A percentile compares a stretch with the other conserved stretches of the same genome.
Evolutionary conservation across 106 monocot species (phyloP).

Genomic region (Triglochin maritima): DNA sequence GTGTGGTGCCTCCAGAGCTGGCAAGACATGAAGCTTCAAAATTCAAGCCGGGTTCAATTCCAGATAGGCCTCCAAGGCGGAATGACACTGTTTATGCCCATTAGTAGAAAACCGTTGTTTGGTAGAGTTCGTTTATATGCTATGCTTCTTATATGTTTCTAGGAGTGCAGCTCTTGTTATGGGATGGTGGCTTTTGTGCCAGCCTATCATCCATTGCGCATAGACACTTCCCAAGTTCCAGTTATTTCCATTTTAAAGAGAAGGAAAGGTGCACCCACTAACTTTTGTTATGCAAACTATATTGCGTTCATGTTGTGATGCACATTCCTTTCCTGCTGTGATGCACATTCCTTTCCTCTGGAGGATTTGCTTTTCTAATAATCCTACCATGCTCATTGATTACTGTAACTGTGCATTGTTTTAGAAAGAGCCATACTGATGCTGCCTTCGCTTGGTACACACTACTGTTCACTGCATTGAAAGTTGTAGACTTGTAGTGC

Average conservation of each 20-base stretch:
- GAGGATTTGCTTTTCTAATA: no score
- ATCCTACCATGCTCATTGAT: no score
- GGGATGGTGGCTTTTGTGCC: neutral
- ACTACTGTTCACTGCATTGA: no score
- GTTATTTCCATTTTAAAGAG: neutral
- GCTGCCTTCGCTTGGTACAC: no score
- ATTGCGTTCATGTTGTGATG: no score
- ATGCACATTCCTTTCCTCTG: no score
- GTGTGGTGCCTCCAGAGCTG: constrained; percentile 84
- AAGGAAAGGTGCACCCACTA: neutral
- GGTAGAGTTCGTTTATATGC: neutral
- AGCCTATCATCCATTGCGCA: neutral
- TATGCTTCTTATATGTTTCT: neutral
- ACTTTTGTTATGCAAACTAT: neutral
- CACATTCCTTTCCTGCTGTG: no score
- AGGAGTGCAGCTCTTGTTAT: neutral
- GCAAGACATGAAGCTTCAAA: constrained; percentile 93
- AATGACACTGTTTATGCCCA: constrained; percentile 86
- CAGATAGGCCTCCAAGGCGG: constrained; percentile 84
- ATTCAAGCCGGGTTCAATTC: constrained; percentile 83
- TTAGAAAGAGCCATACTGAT: no score
- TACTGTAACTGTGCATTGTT: no score
- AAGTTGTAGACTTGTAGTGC: no score
- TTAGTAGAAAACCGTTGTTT: constrained; percentile 13
- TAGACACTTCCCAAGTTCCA: neutral